Conservation (phyloP, 495 filamentous ascomycete genomes). For the Margaritispora aquatica region DNA sequence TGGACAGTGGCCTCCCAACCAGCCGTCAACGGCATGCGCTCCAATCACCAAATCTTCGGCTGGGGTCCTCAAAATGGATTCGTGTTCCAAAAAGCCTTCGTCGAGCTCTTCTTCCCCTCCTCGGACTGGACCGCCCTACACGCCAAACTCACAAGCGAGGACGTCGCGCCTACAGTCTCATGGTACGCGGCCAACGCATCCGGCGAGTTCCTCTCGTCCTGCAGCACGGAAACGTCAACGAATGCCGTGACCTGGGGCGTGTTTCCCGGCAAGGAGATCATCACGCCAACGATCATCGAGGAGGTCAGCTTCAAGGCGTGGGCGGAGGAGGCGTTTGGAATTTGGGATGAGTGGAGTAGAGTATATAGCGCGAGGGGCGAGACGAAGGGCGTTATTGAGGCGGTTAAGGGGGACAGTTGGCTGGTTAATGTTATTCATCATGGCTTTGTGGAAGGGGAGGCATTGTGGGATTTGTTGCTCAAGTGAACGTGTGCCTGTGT, state of each 20-base stretch:
- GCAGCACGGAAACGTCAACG: slow-evolving; percentile 45
- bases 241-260: slow-evolving; percentile 97
- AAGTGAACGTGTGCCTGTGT: too few relatives aligned
- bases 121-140: slow-evolving; percentile 63
- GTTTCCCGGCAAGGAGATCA: slow-evolving; percentile 94
- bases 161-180: slow-evolving; percentile 57
- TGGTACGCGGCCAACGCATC: slow-evolving; percentile 77
- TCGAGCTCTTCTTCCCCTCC: slow-evolving; percentile 83
- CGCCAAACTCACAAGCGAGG: slow-evolving; percentile 47
- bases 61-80: slow-evolving; percentile 93
- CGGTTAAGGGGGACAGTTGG: slow-evolving; percentile 65
- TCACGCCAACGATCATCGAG: slow-evolving; percentile 97
- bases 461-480: slow-evolving; percentile 54
- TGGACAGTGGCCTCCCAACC: slow-evolving; percentile 98
- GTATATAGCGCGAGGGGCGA: slow-evolving; percentile 48
- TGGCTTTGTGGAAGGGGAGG: slow-evolving; percentile 61
- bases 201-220: slow-evolving; percentile 66
- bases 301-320: slow-evolving; percentile 91
- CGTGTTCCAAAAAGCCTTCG: slow-evolving; percentile 97
- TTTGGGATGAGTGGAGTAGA: slow-evolving; percentile 89
- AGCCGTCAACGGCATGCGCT: slow-evolving; percentile 77
- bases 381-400: slow-evolving; percentile 60
- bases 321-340: slow-evolving; percentile 92
- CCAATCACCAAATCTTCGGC: slow-evolving; percentile 74
- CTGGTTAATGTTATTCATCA: slow-evolving; percentile 90